Evolutionary conservation across 1,284 basidiomycete species (phyloP), one percentile per base, ranked within the genome.

Genomic region (Rhodofomes roseus): DNA sequence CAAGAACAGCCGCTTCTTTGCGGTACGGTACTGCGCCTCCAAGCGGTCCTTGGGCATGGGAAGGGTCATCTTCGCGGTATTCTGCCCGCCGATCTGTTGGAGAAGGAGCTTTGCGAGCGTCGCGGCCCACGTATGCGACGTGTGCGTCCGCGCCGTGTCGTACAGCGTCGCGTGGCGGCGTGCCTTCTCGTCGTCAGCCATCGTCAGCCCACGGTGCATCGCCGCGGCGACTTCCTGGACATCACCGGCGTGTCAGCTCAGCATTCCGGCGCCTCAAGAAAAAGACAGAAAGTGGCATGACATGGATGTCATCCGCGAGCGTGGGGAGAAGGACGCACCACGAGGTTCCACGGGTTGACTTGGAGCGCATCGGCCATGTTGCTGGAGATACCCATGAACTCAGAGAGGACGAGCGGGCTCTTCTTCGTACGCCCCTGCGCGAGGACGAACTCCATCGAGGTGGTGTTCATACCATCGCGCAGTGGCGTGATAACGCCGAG

Each of bases 401-500:
- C 96, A 70, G 92, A 95, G 50, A 99, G 79, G 59, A 99, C 92
- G 57, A 96, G 84, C 0, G 92, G 95, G 57, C 90, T 93, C 76
- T 87, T 89, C 72, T 87, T 86, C 52, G 86, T 91, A 65, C 81
- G 83, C 67, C 92, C 84, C 76, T 99, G 96, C 57, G 95, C 95
- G 62, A 98, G 90, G 52, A 97, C 92, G 75, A 93, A 98, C 77
- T 98, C 96, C 96, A 98, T 98, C 54, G 87, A 90, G 0, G 95
- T 98, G 9, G 97, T 98, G 81, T 99, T 98, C 96, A 99, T 98
- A 9, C 96, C 96, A 71, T 99, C 96, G 31, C 96, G 87, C 7
- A 98, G 83, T 0, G 95, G 95, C 0, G 96, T 99, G 75, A 98
- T 97, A 27, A 99, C 89, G 8, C 92, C 96, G 23, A 99, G 82